These are phyloP conservation scores for Cryptococcus neoformans DNA, from an alignment of 1,284 basidiomycete genomes.

Conservation along the genomic window DNA sequence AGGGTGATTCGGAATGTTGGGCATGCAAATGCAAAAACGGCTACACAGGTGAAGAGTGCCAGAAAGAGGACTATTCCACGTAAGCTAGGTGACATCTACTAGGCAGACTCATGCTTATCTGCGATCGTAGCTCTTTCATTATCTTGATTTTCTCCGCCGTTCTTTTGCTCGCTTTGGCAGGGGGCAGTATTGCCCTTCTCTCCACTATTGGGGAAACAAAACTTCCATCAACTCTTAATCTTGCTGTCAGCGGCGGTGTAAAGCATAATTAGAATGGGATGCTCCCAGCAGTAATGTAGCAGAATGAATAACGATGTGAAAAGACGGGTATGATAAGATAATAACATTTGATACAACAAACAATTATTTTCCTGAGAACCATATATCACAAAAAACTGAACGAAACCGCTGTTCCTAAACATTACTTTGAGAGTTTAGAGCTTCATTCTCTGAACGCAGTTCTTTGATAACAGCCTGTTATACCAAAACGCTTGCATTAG, in stretches of 20 bases:
- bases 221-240: constrained; percentile 46
- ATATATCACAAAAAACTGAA: no score
- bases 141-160: constrained; percentile 42
- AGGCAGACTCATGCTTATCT: not conserved
- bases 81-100: constrained; percentile 15
- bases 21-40: constrained; percentile 36
- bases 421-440: constrained; percentile 1
- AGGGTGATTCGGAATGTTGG: constrained; percentile 36
- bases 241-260: constrained; percentile 35
- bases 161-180: constrained; percentile 25
- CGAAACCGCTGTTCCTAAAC: no score
- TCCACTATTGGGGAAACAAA: constrained; percentile 41
- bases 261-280: constrained; percentile 28
- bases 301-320: no score
- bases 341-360: constrained; percentile 6
- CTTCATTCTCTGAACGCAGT: constrained; percentile 18
- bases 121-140: constrained; percentile 32
- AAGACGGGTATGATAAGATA: not conserved
- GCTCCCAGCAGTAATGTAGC: no score
- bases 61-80: constrained; percentile 43
- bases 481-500: not conserved
- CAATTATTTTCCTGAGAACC: not conserved
- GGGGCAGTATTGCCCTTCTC: constrained; percentile 36
- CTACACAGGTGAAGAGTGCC: constrained; percentile 36
- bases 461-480: constrained; percentile 27